These are phyloP conservation scores for Phyllosticta capitalensis DNA, from an alignment of 2,329 filamentous ascomycete genomes.

Conservation along the genomic window DNA sequence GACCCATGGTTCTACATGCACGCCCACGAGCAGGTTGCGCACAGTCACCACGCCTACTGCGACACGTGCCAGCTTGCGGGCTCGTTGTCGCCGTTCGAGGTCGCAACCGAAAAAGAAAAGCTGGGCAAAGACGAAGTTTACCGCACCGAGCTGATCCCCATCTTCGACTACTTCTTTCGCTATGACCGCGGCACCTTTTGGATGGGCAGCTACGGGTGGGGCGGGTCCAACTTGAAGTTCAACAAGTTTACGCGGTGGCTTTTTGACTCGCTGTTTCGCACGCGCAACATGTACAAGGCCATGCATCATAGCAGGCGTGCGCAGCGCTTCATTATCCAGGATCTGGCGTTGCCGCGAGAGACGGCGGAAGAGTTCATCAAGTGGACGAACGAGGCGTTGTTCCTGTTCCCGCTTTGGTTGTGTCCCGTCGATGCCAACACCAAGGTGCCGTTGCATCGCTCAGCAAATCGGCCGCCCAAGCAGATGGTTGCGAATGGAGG, in stretches of 20 bases:
- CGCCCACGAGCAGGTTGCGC: conserved; percentile 28
- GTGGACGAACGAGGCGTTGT: conserved; percentile 30
- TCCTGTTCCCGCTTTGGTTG: conserved; percentile 41
- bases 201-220: conserved; percentile 53
- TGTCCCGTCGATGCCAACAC: conserved; percentile 31
- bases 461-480: conserved; percentile 23
- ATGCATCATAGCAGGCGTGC: conserved; percentile 52
- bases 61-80: conserved; percentile 1
- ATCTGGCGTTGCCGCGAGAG: conserved; percentile 42
- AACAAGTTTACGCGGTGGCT: conserved; percentile 52
- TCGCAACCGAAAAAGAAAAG: conserved; percentile 13
- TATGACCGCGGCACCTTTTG: conserved; percentile 64
- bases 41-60: conserved; percentile 27
- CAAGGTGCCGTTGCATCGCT: conserved; percentile 12
- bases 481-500: conserved; percentile 4
- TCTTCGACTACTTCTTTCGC: conserved; percentile 60
- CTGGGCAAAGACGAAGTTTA: background rate
- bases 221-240: conserved; percentile 56
- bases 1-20: conserved; percentile 46
- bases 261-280: conserved; percentile 55
- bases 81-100: conserved; percentile 14
- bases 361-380: conserved; percentile 36
- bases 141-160: conserved; percentile 46
- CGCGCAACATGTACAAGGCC: conserved; percentile 56
- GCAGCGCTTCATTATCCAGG: conserved; percentile 55